A percentile compares a stretch with the other conserved stretches of the same genome.
phyloP scores from a whole-genome alignment of 1,139 yeast genomes.

The Hansenula lynferdii region DNA sequence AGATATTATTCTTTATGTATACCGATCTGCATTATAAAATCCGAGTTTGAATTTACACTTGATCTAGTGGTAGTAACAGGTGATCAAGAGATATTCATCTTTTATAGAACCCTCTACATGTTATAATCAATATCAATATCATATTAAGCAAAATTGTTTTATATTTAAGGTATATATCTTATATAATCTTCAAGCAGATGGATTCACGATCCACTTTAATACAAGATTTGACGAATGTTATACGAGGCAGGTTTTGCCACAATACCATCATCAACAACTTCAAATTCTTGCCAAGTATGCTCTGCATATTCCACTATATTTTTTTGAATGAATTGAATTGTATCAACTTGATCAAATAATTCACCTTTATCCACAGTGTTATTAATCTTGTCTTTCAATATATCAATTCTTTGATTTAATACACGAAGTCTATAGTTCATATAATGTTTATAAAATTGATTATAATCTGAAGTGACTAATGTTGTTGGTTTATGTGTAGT shows the following conservation, averaged over 20 bases:
- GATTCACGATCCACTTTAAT: too few species aligned
- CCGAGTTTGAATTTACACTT: too few species aligned
- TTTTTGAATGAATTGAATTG: conserved; percentile 32
- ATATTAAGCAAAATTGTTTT: too few species aligned
- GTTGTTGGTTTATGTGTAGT: conserved; percentile 35
- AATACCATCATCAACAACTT: conserved; percentile 30
- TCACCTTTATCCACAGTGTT: conserved; percentile 1
- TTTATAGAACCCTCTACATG: too few species aligned
- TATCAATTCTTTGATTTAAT: conserved; percentile 33
- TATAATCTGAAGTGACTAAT: conserved; percentile 28
- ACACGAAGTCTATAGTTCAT: conserved; percentile 37
- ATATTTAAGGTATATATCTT: too few species aligned
- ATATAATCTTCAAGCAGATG: too few species aligned
- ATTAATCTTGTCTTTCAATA: conserved; percentile 25
- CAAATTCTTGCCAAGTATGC: conserved; percentile 46
- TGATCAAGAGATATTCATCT: too few species aligned
- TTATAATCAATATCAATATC: too few species aligned
- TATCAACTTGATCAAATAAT: conserved; percentile 30
- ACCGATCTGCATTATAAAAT: too few species aligned
- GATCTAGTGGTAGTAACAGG: too few species aligned
- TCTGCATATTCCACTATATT: conserved; percentile 33
- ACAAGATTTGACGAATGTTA: too few species aligned
- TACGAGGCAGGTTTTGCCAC: conserved; percentile 15
- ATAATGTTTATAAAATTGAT: conserved; percentile 42
- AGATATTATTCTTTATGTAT: too few species aligned